phyloP scores from a whole-genome alignment of 495 filamentous ascomycete genomes.

The Aspergillus carlsbadensis region DNA sequence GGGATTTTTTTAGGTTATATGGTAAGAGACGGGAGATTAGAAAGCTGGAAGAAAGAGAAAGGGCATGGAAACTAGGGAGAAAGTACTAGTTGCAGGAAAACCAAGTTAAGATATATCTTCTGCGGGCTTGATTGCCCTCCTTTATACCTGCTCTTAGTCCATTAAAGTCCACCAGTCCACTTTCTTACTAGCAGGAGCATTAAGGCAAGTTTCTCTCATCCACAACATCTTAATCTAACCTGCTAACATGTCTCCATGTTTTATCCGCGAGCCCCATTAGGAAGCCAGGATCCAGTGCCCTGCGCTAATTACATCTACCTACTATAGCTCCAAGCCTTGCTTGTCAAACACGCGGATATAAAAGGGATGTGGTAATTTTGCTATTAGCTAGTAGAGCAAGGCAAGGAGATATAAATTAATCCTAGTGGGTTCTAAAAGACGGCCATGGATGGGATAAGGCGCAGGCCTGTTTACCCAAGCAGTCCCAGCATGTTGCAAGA shows the following conservation, averaged over 20 bases:
- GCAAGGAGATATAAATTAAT: background rate
- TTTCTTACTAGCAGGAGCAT: background rate
- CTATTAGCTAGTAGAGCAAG: slow-evolving; percentile 2
- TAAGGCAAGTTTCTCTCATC: slow-evolving; percentile 1
- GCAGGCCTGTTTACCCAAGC: background rate
- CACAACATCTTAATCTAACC: background rate
- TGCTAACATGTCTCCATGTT: background rate
- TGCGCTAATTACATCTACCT: background rate
- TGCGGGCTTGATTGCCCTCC: background rate
- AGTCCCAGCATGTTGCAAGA: background rate
- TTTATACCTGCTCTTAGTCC: slow-evolving; percentile 2
- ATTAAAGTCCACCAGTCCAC: background rate
- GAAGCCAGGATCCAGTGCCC: background rate
- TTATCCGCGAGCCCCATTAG: background rate
- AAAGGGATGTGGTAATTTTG: slow-evolving; percentile 1
- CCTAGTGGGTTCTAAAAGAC: background rate
- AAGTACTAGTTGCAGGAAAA: background rate
- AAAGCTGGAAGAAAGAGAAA: background rate
- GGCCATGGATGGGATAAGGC: background rate
- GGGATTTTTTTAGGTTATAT: slow-evolving; percentile 1
- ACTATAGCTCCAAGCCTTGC: background rate
- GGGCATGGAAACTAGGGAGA: background rate
- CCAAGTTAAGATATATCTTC: background rate
- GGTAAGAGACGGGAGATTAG: background rate
- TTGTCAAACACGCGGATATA: background rate